A percentile compares a stretch with the other conserved stretches of the same genome.
phyloP scores from a whole-genome alignment of 768 basidiomycete genomes.

The Candolleomyces eurysporus region DNA sequence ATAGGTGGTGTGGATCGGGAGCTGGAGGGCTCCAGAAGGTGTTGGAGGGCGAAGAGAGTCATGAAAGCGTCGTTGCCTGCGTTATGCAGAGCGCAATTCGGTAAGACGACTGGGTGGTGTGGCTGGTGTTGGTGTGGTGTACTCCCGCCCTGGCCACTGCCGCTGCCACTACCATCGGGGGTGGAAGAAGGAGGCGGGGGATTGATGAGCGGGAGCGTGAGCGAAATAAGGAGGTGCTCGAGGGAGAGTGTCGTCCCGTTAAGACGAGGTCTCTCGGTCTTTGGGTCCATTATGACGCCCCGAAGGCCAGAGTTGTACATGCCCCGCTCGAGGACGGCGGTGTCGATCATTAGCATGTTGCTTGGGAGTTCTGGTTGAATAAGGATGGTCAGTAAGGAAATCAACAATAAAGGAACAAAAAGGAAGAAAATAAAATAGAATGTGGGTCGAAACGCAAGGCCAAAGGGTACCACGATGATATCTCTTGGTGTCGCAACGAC shows the following conservation, averaged over 20 bases:
- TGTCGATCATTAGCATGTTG: constrained; percentile 70
- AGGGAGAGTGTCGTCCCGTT: constrained; percentile 60
- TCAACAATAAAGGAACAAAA: constrained; percentile 4
- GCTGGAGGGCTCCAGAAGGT: constrained; percentile 56
- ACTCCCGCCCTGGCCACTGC: too few species aligned
- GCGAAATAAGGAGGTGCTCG: constrained; percentile 58
- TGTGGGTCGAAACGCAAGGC: too few species aligned
- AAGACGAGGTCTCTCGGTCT: constrained; percentile 49
- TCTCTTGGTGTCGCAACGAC: too few species aligned
- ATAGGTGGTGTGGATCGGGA: constrained; percentile 19
- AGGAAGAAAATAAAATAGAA: constrained; percentile 1
- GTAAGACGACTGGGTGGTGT: constrained; percentile 22
- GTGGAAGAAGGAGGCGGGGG: background rate
- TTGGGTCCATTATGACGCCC: constrained; percentile 59
- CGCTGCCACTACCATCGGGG: too few species aligned
- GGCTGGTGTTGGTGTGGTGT: background rate
- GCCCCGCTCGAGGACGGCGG: constrained; percentile 58
- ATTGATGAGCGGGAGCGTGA: constrained; percentile 40
- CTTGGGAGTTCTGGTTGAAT: constrained; percentile 59
- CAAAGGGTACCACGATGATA: too few species aligned
- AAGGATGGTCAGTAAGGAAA: background rate
- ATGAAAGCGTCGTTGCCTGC: constrained; percentile 81
- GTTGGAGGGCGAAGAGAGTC: constrained; percentile 65
- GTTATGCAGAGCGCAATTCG: constrained; percentile 56
- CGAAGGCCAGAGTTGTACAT: constrained; percentile 60